Conservation (phyloP, 768 basidiomycete genomes). For the Paxillus rubicundulus region DNA sequence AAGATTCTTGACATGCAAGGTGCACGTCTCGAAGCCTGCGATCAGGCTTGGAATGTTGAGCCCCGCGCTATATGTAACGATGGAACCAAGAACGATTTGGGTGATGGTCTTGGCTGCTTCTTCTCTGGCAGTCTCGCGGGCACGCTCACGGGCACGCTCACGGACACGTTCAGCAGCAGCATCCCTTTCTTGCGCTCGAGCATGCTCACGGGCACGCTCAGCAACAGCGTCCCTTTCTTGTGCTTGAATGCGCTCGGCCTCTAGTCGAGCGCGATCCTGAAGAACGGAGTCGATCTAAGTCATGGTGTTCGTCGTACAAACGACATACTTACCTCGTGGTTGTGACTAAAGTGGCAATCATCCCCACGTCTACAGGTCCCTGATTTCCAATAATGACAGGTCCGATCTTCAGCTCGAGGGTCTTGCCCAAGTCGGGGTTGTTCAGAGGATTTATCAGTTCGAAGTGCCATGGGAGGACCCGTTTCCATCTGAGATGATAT, state of each 20-base stretch:
- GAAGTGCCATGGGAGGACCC: background rate
- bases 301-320: background rate
- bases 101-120: slow-evolving; percentile 44
- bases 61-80: slow-evolving; percentile 52
- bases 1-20: slow-evolving; percentile 45
- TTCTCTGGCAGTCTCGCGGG: slow-evolving; percentile 17
- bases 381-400: slow-evolving; percentile 1
- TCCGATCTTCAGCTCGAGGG: background rate
- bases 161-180: slow-evolving; percentile 10
- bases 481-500: background rate
- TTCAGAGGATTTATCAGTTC: background rate
- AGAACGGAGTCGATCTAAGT: background rate
- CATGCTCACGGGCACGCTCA: slow-evolving; percentile 2
- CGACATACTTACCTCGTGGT: background rate
- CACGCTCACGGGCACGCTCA: slow-evolving; percentile 10
- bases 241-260: background rate
- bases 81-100: slow-evolving; percentile 43
- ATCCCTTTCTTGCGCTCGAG: slow-evolving; percentile 11
- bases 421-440: background rate
- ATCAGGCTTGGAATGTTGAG: slow-evolving; percentile 43
- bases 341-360: background rate
- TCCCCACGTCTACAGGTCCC: background rate
- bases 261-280: background rate
- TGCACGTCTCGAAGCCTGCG: slow-evolving; percentile 52
- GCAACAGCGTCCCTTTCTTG: slow-evolving; percentile 16